Percentiles rank a stretch among this genome's conserved stretches.
Evolutionary conservation across 2,329 filamentous ascomycete genomes (phyloP).

Genomic region (Chrysoporthe puriensis): DNA sequence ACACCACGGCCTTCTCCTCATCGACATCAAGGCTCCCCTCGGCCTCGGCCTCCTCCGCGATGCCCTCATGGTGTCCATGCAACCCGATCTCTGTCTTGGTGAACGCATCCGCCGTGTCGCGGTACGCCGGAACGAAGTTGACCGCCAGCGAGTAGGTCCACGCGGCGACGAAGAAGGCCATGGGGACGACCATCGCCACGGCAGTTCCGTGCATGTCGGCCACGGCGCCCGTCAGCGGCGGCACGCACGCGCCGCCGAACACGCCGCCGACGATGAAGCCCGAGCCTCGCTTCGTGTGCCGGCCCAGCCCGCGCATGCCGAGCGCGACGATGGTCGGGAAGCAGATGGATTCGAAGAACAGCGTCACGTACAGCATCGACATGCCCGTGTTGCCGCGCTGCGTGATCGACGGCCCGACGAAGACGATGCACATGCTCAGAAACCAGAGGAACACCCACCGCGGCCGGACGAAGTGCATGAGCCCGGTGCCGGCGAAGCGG

Average conservation of each 20-base stretch:
- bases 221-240: constrained; percentile 70
- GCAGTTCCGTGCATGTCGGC: constrained; percentile 65
- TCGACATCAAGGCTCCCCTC: constrained; percentile 19
- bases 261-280: constrained; percentile 74
- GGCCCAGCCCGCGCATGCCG: constrained; percentile 74
- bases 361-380: constrained; percentile 67
- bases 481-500: constrained; percentile 66
- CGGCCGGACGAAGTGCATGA: constrained; percentile 71
- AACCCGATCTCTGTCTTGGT: constrained; percentile 50
- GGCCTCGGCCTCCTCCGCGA: constrained; percentile 20
- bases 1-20: constrained; percentile 29
- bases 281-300: constrained; percentile 76
- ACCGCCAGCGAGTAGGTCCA: constrained; percentile 61
- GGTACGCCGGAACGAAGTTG: constrained; percentile 70
- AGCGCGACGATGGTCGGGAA: constrained; percentile 83
- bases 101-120: constrained; percentile 63
- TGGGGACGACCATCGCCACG: constrained; percentile 68
- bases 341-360: constrained; percentile 81
- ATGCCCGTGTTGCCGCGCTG: constrained; percentile 52
- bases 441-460: constrained; percentile 71
- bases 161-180: constrained; percentile 61
- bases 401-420: constrained; percentile 55
- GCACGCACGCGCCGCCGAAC: constrained; percentile 73
- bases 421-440: constrained; percentile 66
- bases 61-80: constrained; percentile 24